These are phyloP conservation scores for Suillus paluster DNA, from an alignment of 768 basidiomycete genomes.

Conservation along the genomic window DNA sequence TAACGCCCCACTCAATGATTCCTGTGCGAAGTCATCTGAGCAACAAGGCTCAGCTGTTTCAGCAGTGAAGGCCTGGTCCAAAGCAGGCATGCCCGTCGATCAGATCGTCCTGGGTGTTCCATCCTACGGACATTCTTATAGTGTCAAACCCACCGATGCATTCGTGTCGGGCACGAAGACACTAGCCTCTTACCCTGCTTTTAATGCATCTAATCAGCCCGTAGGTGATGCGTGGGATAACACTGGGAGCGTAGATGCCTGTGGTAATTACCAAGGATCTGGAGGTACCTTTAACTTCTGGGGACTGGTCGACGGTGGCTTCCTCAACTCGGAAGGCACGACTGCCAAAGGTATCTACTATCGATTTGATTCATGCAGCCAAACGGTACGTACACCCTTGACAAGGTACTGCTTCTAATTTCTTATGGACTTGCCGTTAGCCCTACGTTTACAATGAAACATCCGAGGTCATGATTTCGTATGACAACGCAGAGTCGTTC, in stretches of 20 bases:
- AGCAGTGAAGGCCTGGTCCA: constrained; percentile 74
- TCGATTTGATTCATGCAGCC: constrained; percentile 66
- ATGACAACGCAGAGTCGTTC: constrained; percentile 66
- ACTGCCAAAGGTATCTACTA: constrained; percentile 56
- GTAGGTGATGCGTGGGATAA: constrained; percentile 61
- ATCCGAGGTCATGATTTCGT: constrained; percentile 63
- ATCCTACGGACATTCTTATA: constrained; percentile 81
- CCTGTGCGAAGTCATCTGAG: constrained; percentile 61
- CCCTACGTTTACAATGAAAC: constrained; percentile 67
- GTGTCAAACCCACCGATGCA: constrained; percentile 27
- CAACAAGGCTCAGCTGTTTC: constrained; percentile 78
- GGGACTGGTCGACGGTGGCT: constrained; percentile 61
- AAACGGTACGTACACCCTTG: constrained; percentile 58
- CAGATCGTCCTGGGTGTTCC: constrained; percentile 86
- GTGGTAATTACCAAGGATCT: constrained; percentile 49
- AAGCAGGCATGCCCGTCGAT: constrained; percentile 71
- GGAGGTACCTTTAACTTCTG: constrained; percentile 66
- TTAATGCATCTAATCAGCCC: constrained; percentile 47
- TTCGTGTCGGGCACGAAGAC: constrained; percentile 23
- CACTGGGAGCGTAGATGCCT: constrained; percentile 53
- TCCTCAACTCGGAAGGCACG: constrained; percentile 51
- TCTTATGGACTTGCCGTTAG: constrained; percentile 40
- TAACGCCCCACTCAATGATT: constrained; percentile 82
- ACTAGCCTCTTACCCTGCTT: constrained; percentile 56
- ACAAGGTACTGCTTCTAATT: background rate